Evolutionary conservation across 2,329 filamentous ascomycete species (phyloP).

Genomic region (Stachybotrys chlorohalonatus): DNA sequence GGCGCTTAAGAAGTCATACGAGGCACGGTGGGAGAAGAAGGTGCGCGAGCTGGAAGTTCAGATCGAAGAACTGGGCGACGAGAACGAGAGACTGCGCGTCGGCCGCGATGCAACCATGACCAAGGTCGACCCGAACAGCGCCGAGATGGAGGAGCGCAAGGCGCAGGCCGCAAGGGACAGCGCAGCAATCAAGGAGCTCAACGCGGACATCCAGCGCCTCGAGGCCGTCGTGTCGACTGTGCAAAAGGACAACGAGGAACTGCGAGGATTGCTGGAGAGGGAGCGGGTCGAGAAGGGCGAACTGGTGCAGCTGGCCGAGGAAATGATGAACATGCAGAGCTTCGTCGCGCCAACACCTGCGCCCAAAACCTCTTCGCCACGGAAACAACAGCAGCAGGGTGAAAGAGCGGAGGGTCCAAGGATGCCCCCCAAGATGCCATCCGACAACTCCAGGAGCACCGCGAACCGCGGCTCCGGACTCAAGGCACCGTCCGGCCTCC

Average conservation of each 20-base stretch:
- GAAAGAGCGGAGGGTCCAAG: slow-evolving; percentile 11
- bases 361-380: slow-evolving; percentile 5
- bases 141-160: slow-evolving; percentile 40
- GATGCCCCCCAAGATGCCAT: slow-evolving; percentile 24
- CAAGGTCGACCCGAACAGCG: slow-evolving; percentile 39
- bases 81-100: slow-evolving; percentile 65
- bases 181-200: slow-evolving; percentile 58
- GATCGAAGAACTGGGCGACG: slow-evolving; percentile 58
- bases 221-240: slow-evolving; percentile 63
- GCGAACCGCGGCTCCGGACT: slow-evolving; percentile 49
- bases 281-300: slow-evolving; percentile 80
- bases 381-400: slow-evolving; percentile 10
- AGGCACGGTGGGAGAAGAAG: slow-evolving; percentile 82
- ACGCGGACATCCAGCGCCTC: slow-evolving; percentile 67
- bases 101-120: slow-evolving; percentile 59
- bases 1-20: slow-evolving; percentile 77
- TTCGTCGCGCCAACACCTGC: slow-evolving; percentile 21
- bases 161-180: slow-evolving; percentile 54
- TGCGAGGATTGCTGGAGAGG: slow-evolving; percentile 57
- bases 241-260: slow-evolving; percentile 57
- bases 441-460: slow-evolving; percentile 32
- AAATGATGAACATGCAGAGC: slow-evolving; percentile 67
- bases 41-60: slow-evolving; percentile 67
- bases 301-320: slow-evolving; percentile 70
- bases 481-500: slow-evolving; percentile 45